Evolutionary conservation across 306 rosid species (phyloP).

Genomic region (Argentina anserina): DNA sequence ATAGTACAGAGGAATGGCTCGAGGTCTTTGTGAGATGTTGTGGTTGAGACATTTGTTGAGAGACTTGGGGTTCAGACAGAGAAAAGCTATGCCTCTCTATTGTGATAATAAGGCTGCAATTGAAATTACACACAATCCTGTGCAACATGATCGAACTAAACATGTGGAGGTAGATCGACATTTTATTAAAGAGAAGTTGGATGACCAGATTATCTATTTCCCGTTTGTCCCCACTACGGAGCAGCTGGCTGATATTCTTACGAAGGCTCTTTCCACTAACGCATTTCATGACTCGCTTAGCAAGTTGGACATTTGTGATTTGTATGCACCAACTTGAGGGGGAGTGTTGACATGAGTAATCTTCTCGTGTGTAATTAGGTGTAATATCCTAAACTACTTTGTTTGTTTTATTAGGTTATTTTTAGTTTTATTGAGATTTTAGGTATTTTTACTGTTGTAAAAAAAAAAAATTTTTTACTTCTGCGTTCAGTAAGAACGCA

Average conservation of each 20-base stretch:
- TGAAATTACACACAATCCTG: neutral
- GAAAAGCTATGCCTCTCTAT: no score
- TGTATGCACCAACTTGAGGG: neutral
- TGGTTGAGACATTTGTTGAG: neutral
- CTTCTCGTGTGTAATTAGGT: no score
- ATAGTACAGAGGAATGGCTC: no score
- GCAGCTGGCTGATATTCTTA: neutral
- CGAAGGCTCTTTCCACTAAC: neutral
- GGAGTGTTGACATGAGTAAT: neutral
- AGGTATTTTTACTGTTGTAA: no score
- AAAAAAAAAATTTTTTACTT: no score
- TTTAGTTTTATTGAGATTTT: no score
- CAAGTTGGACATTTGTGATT: neutral
- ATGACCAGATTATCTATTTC: neutral
- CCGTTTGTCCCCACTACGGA: neutral
- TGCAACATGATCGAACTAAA: neutral
- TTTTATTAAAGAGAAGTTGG: neutral
- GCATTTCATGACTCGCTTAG: neutral
- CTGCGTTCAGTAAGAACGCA: no score
- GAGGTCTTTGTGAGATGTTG: no score
- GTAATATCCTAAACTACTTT: no score
- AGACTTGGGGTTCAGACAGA: neutral
- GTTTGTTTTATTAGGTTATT: no score
- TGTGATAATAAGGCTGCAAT: neutral
- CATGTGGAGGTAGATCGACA: neutral